A percentile compares a stretch with the other conserved stretches of the same genome.
Evolutionary conservation across 176 grass and related monocot genomes (phyloP).

Genomic region (Metroxylon sagu): DNA sequence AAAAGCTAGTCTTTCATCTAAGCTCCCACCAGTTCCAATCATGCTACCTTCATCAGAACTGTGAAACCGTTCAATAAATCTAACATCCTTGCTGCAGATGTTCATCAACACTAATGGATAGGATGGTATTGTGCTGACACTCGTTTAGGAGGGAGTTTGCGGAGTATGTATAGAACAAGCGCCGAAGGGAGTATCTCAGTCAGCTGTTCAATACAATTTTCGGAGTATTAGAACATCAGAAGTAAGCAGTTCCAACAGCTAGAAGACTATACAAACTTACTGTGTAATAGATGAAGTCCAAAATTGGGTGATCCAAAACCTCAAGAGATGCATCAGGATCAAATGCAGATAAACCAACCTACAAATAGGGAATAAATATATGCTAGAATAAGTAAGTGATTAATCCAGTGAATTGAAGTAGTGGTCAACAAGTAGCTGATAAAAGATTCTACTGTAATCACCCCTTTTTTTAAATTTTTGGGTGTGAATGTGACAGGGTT

Average conservation of each 20-base stretch:
- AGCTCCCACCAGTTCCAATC: too few relatives aligned
- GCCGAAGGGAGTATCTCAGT: slow-evolving; percentile 81
- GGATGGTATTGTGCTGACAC: slow-evolving; percentile 54
- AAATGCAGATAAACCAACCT: slow-evolving; percentile 66
- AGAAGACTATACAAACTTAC: slow-evolving; percentile 27
- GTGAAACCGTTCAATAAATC: too few relatives aligned
- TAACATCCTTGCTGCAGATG: too few relatives aligned
- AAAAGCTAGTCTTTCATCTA: too few relatives aligned
- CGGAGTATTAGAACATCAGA: too few relatives aligned
- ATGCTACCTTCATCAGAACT: too few relatives aligned
- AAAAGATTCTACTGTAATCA: too few relatives aligned
- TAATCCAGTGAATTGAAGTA: too few relatives aligned
- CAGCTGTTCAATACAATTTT: slow-evolving; percentile 24
- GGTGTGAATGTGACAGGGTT: too few relatives aligned
- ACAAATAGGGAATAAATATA: slow-evolving; percentile 12
- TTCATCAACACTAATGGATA: slow-evolving; percentile 29
- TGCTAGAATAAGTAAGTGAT: background rate
- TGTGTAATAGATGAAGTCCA: slow-evolving; percentile 81
- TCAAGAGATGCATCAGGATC: slow-evolving; percentile 60
- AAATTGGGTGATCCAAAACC: slow-evolving; percentile 78
- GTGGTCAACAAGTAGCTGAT: too few relatives aligned
- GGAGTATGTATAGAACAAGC: slow-evolving; percentile 79
- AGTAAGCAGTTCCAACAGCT: too few relatives aligned
- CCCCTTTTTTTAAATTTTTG: too few relatives aligned
- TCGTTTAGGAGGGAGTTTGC: slow-evolving; percentile 76